Evolutionary conservation across 805 yeast species (phyloP).

Genomic region (Kodamaea fukazawae): DNA sequence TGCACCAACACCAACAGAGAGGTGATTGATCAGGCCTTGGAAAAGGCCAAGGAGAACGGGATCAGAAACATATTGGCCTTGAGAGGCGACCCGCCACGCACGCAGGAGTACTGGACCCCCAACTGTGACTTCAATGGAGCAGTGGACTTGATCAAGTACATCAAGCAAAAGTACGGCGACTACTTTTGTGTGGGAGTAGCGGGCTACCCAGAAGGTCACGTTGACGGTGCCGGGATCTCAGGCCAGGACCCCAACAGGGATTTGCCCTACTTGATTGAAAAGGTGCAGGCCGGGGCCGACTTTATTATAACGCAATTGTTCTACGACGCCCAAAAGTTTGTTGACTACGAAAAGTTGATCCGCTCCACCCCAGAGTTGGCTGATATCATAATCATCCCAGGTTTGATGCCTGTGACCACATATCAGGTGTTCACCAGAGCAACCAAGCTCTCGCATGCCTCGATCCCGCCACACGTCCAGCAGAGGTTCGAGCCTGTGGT

Average conservation of each 20-base stretch:
- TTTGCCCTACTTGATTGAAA: slow-evolving; percentile 76
- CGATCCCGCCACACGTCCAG: slow-evolving; percentile 60
- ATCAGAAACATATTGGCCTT: slow-evolving; percentile 86
- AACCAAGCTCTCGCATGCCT: slow-evolving; percentile 83
- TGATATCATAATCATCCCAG: slow-evolving; percentile 70
- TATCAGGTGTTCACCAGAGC: slow-evolving; percentile 81
- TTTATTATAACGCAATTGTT: slow-evolving; percentile 89
- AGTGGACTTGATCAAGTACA: slow-evolving; percentile 80
- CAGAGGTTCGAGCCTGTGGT: slow-evolving; percentile 55
- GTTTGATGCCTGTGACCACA: slow-evolving; percentile 88
- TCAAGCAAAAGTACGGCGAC: slow-evolving; percentile 66
- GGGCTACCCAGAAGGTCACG: slow-evolving; percentile 97
- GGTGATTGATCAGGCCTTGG: slow-evolving; percentile 77
- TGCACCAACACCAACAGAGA: slow-evolving; percentile 87
- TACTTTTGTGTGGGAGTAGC: slow-evolving; percentile 95
- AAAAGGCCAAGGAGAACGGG: slow-evolving; percentile 69
- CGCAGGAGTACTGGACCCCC: slow-evolving; percentile 58
- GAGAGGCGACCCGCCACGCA: slow-evolving; percentile 94
- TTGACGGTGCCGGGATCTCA: slow-evolving; percentile 58
- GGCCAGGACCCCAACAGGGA: slow-evolving; percentile 68
- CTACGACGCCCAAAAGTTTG: slow-evolving; percentile 78
- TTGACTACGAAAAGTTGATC: slow-evolving; percentile 57
- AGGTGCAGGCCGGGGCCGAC: slow-evolving; percentile 92
- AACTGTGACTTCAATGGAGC: slow-evolving; percentile 69
- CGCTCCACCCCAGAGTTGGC: slow-evolving; percentile 40